Evolutionary conservation across 371 early-diverging fungal genomes (phyloP).

Genomic region (Mortierella sp.): DNA sequence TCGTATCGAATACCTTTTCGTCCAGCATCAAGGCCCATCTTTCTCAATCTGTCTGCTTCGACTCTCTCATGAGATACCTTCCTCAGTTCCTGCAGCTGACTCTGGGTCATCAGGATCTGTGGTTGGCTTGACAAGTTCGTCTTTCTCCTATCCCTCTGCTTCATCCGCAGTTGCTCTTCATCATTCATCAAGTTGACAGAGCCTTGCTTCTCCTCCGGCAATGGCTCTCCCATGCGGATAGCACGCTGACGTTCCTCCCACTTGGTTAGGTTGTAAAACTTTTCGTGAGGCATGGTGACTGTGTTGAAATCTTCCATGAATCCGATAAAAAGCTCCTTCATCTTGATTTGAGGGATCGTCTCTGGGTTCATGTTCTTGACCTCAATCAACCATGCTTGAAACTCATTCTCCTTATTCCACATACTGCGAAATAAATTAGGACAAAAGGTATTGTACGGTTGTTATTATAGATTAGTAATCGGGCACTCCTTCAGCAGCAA

Average conservation of each 20-base stretch:
- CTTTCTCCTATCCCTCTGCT: conserved; percentile 31
- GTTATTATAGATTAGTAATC: too few relatives aligned
- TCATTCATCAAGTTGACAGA: conserved; percentile 53
- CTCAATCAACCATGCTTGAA: conserved; percentile 81
- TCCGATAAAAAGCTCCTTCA: conserved; percentile 73
- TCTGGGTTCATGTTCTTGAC: conserved; percentile 73
- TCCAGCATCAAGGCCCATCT: conserved; percentile 66
- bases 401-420: conserved; percentile 64
- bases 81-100: conserved; percentile 72
- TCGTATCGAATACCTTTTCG: conserved; percentile 47
- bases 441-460: too few relatives aligned
- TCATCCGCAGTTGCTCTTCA: conserved; percentile 60
- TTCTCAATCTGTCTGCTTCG: conserved; percentile 73
- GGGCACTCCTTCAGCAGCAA: too few relatives aligned
- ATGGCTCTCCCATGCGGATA: conserved; percentile 64
- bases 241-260: conserved; percentile 72
- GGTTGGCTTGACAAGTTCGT: conserved; percentile 20
- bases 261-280: conserved; percentile 65
- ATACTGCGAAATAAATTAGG: conserved; percentile 52
- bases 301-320: conserved; percentile 87
- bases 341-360: conserved; percentile 61
- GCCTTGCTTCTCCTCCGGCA: conserved; percentile 24
- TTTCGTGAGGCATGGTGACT: conserved; percentile 75
- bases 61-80: conserved; percentile 74
- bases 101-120: conserved; percentile 59